Base-by-base conservation (phyloP, 2,329 filamentous ascomycete species). In the Sarocladiaceae sp. region DNA sequence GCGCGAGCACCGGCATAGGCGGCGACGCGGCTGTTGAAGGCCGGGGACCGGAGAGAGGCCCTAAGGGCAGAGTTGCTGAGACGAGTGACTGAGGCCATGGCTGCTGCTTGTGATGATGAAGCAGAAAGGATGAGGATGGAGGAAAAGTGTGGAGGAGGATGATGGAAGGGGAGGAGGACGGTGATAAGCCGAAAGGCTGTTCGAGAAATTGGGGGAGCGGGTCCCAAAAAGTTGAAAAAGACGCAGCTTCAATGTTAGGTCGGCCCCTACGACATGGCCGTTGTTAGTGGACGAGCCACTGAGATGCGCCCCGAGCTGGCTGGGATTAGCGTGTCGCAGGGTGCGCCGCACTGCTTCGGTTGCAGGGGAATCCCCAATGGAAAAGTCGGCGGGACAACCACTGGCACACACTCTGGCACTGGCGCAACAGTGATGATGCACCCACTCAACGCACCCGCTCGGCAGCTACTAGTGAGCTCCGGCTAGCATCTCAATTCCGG, bases 31-130 rank as follows among this genome's bases (percentile, higher is more conserved):
- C 84, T 79, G 70, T 80, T 79, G 66, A 90, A 80, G 67, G 84
- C 78, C 60, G 85, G 79, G 62, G 83, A 75, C 68, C 80, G 76
- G 67, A 90, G 74, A 55, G 87, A 85, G 67, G 89, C 82, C 76
- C 92, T 87, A 70, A 97, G 80, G 73, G 89, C 84, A 71, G 88
- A 82, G 67, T 87, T 84, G 76, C 87, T 84, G 68, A 96, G 74
- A 79, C 90, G 87, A 70, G 94, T 76, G 70, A 89, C 82, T 68
- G 90, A 84, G 70, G 90, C 87, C 90, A 96, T 96, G 75, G 75
- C 82, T 52, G 54, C 56, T 53, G 53, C 51, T 44, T 54, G 52
- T 52, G 52, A 20, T 50, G 47, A 50, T 63, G 61, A 59, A 55
- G 65, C 64, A 66, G 57, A 59, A 52, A 58, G 57, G 51, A n/a